Evolutionary conservation across 1,139 yeast species (phyloP).

Genomic region (Nadsonia commutata): DNA sequence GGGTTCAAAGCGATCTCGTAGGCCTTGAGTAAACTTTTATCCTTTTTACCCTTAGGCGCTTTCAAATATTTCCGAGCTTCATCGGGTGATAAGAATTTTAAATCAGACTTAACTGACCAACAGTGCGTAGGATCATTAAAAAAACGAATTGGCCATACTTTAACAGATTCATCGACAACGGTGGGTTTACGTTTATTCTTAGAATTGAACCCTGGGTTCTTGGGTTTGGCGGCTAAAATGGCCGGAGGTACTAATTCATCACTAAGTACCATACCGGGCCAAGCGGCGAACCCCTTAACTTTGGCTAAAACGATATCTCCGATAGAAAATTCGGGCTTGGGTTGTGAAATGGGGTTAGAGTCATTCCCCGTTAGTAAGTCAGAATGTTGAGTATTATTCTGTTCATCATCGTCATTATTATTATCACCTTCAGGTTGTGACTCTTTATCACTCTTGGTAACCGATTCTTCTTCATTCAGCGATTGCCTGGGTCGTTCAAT

Average conservation of each 20-base stretch:
- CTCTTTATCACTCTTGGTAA: no score
- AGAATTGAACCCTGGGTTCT: slow-evolving; percentile 9
- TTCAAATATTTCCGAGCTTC: slow-evolving; percentile 14
- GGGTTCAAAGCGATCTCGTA: slow-evolving; percentile 31
- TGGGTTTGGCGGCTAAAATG: slow-evolving; percentile 18
- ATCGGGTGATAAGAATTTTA: slow-evolving; percentile 18
- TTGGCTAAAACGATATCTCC: slow-evolving; percentile 26
- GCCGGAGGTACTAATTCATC: slow-evolving; percentile 10
- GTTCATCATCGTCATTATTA: no score
- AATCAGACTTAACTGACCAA: slow-evolving; percentile 22
- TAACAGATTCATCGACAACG: neutral
- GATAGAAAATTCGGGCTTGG: slow-evolving; percentile 10
- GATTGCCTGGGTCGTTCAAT: no score
- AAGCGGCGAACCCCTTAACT: slow-evolving; percentile 24
- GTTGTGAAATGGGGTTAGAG: no score
- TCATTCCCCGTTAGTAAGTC: no score
- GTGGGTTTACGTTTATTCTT: slow-evolving; percentile 7
- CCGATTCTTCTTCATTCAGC: no score
- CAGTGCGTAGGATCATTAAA: slow-evolving; percentile 19
- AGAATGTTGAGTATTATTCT: no score
- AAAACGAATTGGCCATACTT: slow-evolving; percentile 23
- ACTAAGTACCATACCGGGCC: slow-evolving; percentile 25
- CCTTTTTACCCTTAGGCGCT: slow-evolving; percentile 16
- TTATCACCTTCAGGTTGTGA: no score
- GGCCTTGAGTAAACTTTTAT: slow-evolving; percentile 33